These are phyloP conservation scores for Kwoniella pini DNA, from an alignment of 768 basidiomycete genomes.

Conservation along the genomic window DNA sequence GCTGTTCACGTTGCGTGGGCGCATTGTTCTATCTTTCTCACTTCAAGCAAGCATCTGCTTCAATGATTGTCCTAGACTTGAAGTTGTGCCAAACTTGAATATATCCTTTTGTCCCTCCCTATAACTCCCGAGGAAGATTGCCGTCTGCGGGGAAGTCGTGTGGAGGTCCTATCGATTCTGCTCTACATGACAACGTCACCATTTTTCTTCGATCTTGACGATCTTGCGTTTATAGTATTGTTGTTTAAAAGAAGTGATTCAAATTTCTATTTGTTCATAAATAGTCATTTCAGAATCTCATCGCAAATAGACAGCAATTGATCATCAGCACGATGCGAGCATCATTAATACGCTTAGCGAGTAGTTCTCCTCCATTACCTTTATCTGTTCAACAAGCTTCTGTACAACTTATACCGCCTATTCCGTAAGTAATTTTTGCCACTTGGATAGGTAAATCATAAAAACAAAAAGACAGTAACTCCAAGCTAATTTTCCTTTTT, in stretches of 20 bases:
- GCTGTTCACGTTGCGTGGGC: too few relatives aligned
- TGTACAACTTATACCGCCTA: conserved; percentile 73
- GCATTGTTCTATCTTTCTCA: too few relatives aligned
- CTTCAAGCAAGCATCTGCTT: too few relatives aligned
- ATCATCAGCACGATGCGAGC: conserved; percentile 24
- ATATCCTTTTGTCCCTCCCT: too few relatives aligned
- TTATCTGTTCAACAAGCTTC: conserved; percentile 67
- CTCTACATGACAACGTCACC: conserved; percentile 4
- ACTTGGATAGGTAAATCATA: not conserved
- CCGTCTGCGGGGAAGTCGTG: too few relatives aligned
- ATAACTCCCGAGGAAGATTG: too few relatives aligned
- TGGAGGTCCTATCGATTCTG: too few relatives aligned
- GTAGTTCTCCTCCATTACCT: conserved; percentile 63
- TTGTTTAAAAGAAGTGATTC: not conserved
- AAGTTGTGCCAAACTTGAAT: too few relatives aligned
- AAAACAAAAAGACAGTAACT: not conserved
- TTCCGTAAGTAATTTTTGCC: conserved; percentile 64
- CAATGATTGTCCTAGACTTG: too few relatives aligned
- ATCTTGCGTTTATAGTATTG: not conserved
- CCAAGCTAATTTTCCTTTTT: not conserved
- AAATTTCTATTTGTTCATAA: not conserved
- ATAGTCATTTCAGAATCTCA: not conserved
- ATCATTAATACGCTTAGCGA: conserved; percentile 55
- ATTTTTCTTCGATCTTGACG: not conserved
- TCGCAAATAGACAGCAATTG: not conserved